Percentiles rank a stretch among this genome's conserved stretches.
These are phyloP conservation scores for Cytidiella melzeri DNA, from an alignment of 768 basidiomycete genomes.

Conservation along the genomic window DNA sequence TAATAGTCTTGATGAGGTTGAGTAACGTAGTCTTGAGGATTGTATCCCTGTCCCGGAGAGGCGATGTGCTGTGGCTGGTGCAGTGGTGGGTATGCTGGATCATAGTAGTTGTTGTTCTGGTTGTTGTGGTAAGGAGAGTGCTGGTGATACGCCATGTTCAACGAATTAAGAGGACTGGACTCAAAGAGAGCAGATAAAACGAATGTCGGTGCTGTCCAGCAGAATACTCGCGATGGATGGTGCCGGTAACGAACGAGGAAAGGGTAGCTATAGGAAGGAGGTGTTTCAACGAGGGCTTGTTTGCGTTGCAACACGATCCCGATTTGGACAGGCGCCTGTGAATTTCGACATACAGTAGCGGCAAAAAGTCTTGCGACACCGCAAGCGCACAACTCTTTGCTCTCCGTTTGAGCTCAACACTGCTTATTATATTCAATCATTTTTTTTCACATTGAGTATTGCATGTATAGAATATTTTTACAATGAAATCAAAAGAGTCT, in stretches of 20 bases:
- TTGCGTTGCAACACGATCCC: background rate
- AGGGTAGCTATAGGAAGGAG: slow-evolving; percentile 6
- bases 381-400: too few relatives aligned
- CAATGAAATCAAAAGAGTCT: too few relatives aligned
- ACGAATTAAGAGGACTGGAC: background rate
- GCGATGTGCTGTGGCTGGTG: background rate
- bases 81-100: slow-evolving; percentile 1
- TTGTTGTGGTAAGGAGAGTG: slow-evolving; percentile 21
- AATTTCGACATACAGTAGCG: background rate
- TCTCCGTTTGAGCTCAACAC: too few relatives aligned
- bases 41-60: background rate
- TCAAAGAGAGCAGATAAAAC: slow-evolving; percentile 9
- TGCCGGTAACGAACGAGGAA: slow-evolving; percentile 2
- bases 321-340: background rate
- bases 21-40: slow-evolving; percentile 10
- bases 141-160: slow-evolving; percentile 25
- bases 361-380: too few relatives aligned
- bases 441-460: too few relatives aligned
- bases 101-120: slow-evolving; percentile 8
- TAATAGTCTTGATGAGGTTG: slow-evolving; percentile 13
- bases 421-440: too few relatives aligned
- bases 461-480: too few relatives aligned
- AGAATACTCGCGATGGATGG: background rate
- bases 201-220: slow-evolving; percentile 1
- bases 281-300: background rate